These are phyloP conservation scores for Poronia punctata DNA, from an alignment of 495 filamentous ascomycete genomes.

Conservation along the genomic window DNA sequence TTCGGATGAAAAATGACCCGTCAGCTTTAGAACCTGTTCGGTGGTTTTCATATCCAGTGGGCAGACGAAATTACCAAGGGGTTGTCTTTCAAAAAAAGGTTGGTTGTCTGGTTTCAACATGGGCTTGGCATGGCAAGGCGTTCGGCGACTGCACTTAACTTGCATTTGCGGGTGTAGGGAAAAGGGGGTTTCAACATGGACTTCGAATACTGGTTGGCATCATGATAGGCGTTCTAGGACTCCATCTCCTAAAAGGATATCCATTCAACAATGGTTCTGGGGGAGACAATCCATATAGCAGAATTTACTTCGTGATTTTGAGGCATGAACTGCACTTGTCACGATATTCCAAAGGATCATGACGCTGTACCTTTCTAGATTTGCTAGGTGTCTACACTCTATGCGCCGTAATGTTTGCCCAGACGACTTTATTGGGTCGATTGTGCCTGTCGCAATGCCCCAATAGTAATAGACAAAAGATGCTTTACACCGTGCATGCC, in stretches of 20 bases:
- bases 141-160: conserved; percentile 24
- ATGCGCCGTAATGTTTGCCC: no score
- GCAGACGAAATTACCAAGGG: no score
- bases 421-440: neutral
- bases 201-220: no score
- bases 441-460: conserved; percentile 49
- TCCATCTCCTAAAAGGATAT: conserved; percentile 21
- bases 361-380: no score
- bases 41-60: no score
- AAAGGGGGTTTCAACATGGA: conserved; percentile 20
- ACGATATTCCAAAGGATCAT: no score
- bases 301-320: no score
- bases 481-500: conserved; percentile 61
- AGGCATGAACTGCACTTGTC: neutral
- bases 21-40: no score
- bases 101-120: neutral
- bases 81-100: no score
- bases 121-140: conserved; percentile 4
- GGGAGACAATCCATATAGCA: conserved; percentile 5
- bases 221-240: conserved; percentile 11
- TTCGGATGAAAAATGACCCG: no score
- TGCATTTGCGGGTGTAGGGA: conserved; percentile 21
- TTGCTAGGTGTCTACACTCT: no score
- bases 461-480: conserved; percentile 82
- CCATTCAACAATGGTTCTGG: conserved; percentile 28